A percentile compares a stretch with the other conserved stretches of the same genome.
phyloP scores from a whole-genome alignment of 345 rosid species.

The Acer yangbiense region DNA sequence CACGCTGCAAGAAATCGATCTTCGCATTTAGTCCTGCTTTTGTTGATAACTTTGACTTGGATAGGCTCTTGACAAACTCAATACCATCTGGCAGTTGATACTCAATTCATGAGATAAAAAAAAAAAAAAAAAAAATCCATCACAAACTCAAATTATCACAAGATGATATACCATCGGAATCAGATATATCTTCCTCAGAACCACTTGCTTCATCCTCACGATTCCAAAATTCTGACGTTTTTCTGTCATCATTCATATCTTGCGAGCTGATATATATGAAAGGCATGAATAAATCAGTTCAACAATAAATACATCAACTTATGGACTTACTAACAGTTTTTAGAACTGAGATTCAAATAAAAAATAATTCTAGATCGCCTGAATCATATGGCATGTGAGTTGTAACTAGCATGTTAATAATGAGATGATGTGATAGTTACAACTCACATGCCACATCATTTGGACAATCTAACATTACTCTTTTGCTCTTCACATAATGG shows the following conservation, averaged over 20 bases:
- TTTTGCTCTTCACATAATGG: neutral
- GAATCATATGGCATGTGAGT: too few relatives aligned
- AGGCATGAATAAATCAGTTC: conserved; percentile 16
- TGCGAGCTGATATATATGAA: conserved; percentile 48
- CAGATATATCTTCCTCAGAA: conserved; percentile 93
- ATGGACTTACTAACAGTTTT: neutral
- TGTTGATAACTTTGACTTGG: conserved; percentile 47
- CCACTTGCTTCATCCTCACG: conserved; percentile 71
- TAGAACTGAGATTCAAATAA: neutral
- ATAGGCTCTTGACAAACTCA: conserved; percentile 45
- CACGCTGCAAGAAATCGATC: conserved; percentile 66
- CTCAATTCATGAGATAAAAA: conserved; percentile 15
- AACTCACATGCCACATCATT: too few relatives aligned
- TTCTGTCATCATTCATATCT: conserved; percentile 42
- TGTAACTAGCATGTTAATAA: too few relatives aligned
- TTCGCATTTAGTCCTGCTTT: conserved; percentile 59
- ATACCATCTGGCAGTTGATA: conserved; percentile 47
- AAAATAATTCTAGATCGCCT: too few relatives aligned
- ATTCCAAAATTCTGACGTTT: conserved; percentile 89
- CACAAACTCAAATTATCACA: conserved; percentile 1
- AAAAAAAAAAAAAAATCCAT: neutral
- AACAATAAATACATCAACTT: neutral
- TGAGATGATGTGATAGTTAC: too few relatives aligned
- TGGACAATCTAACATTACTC: too few relatives aligned
- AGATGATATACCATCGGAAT: conserved; percentile 64